phyloP scores from a whole-genome alignment of 1,284 basidiomycete species.

The Apiotrichum gamsii region DNA sequence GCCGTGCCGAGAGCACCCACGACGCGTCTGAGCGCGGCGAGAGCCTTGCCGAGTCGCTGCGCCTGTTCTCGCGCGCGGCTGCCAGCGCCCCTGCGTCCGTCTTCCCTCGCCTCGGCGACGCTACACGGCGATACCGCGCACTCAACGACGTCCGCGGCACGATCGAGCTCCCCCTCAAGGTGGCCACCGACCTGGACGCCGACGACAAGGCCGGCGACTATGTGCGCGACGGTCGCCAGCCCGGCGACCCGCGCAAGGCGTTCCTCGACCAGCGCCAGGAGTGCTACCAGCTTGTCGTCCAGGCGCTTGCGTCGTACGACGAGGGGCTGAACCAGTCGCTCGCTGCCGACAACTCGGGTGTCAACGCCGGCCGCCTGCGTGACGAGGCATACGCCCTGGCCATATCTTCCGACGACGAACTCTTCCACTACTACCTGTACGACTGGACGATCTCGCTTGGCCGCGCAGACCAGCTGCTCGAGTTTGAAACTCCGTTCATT shows the following conservation, averaged over 20 bases:
- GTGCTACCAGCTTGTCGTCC: constrained; percentile 77
- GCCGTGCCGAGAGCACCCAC: constrained; percentile 77
- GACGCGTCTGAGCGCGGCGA: constrained; percentile 66
- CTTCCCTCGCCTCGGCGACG: constrained; percentile 74
- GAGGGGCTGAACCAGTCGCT: constrained; percentile 44
- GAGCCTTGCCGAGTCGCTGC: constrained; percentile 72
- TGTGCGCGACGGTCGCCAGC: constrained; percentile 62
- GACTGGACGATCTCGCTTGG: constrained; percentile 81
- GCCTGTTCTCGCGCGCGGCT: constrained; percentile 72
- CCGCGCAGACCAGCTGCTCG: constrained; percentile 80
- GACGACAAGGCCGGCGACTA: constrained; percentile 70
- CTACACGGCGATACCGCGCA: constrained; percentile 78
- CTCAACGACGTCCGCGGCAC: constrained; percentile 61
- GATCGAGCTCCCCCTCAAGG: constrained; percentile 76
- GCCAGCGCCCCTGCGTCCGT: constrained; percentile 64
- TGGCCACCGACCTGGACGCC: constrained; percentile 73
- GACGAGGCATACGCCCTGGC: constrained; percentile 56
- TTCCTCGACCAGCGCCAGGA: constrained; percentile 59
- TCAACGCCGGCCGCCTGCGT: constrained; percentile 12
- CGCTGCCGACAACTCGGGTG: constrained; percentile 4
- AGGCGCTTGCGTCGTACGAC: constrained; percentile 75
- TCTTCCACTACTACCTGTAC: constrained; percentile 92
- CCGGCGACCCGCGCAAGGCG: constrained; percentile 57
- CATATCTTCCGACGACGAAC: constrained; percentile 75
- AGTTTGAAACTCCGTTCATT: constrained; percentile 53